phyloP scores from a whole-genome alignment of 2,329 filamentous ascomycete species.

The Fusarium bulbicola region DNA sequence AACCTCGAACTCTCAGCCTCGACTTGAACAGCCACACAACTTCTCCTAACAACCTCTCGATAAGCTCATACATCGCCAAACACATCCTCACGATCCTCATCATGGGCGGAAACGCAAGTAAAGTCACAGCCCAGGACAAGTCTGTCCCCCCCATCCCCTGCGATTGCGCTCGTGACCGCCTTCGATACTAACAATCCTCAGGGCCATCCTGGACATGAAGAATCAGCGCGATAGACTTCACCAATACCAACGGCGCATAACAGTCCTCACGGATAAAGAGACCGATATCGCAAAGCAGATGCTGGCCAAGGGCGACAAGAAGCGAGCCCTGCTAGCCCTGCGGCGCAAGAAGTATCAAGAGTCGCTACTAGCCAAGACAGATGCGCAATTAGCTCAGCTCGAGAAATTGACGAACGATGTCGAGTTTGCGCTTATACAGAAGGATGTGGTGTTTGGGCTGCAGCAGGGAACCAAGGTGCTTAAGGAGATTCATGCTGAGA shows the following conservation, averaged over 20 bases:
- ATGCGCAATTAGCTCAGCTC: conserved; percentile 91
- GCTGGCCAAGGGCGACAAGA: conserved; percentile 80
- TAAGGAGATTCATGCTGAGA: conserved; percentile 91
- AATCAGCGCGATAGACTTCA: conserved; percentile 96
- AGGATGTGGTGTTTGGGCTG: conserved; percentile 92
- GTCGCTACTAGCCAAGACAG: conserved; percentile 85
- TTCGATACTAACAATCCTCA: conserved; percentile 49
- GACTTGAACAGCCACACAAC: not conserved
- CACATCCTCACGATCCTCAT: conserved; percentile 15
- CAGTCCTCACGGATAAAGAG: conserved; percentile 84
- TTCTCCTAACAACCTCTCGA: not conserved
- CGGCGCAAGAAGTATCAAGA: conserved; percentile 98
- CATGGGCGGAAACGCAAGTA: conserved; percentile 67
- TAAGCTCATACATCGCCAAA: conserved; percentile 4
- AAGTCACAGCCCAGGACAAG: conserved; percentile 83
- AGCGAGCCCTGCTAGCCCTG: conserved; percentile 84
- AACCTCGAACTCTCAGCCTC: not conserved
- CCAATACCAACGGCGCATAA: conserved; percentile 93
- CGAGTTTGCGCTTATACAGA: conserved; percentile 96
- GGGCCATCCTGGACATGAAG: conserved; percentile 97
- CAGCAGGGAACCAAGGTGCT: conserved; percentile 92
- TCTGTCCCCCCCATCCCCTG: conserved; percentile 52
- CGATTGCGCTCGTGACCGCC: conserved; percentile 29
- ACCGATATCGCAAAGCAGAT: conserved; percentile 87
- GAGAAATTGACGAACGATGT: conserved; percentile 89